Evolutionary conservation across 2,329 filamentous ascomycete species (phyloP), one percentile per base, ranked within the genome.

Genomic region (Dactylonectria estremocensis): DNA sequence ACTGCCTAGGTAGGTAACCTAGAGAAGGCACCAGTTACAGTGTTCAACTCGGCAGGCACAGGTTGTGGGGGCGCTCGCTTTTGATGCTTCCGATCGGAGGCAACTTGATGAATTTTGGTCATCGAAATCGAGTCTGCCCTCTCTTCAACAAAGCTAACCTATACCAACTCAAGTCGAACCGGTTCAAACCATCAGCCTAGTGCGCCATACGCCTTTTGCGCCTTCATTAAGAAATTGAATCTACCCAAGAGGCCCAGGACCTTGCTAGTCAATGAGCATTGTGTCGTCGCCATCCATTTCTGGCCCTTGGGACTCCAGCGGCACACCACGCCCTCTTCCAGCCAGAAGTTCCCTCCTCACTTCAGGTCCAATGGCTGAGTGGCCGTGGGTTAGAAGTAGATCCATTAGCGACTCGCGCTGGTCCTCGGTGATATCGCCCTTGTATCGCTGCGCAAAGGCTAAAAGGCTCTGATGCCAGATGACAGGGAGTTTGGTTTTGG

Each of bases 381-480:
- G 96, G 0, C 95, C 95, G 68, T 95, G 90, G 4, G 91, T 91
- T 49, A 97, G 85, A 18, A 99, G 84, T 67, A 99, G 82, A 82
- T 99, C 96, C 6, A 99, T 84, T 57, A 99, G 83, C 1, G 95
- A 93, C 82, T 99, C 95, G 74, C 95, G 87, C 84, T 97, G 95
- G 74, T 98, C 95, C 80, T 98, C 95, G 2, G 95, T 97, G 74
- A 98, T 95, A 80, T 98, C 95, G 74, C 98, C 97, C 77, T 95
- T 91, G 83, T 98, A 99, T 64, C 95, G 88, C 83, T 98, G 93
- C 28, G 96, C 95, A 82, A 99, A 99, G 2, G 94, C 92, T 61
- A 99, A 83, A 33, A 99, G 85, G 74, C 93, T 95, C 83, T 98
- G 95, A 81, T 99, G 96, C 95, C 95, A 99, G 63, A 99, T 90